phyloP scores from a whole-genome alignment of 2,329 filamentous ascomycete species.

The Alternaria tenuissima region DNA sequence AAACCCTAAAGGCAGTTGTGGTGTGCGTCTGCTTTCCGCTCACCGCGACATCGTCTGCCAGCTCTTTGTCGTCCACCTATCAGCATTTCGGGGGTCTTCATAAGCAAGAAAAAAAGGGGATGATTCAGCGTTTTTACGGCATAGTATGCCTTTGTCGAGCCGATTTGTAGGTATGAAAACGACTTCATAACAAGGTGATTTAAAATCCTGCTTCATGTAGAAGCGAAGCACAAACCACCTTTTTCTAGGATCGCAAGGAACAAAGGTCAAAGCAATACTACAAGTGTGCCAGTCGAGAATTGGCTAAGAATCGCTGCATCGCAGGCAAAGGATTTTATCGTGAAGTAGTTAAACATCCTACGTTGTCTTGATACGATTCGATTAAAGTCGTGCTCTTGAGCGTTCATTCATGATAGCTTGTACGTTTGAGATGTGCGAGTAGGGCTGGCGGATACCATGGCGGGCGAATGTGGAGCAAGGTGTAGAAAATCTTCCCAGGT shows the following conservation, averaged over 20 bases:
- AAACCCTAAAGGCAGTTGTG: accelerated
- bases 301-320: neutral
- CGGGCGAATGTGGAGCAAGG: neutral
- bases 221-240: neutral
- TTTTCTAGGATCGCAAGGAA: neutral
- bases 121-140: neutral
- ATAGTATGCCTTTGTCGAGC: neutral
- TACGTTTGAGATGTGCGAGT: neutral
- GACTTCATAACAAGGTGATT: neutral
- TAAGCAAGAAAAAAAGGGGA: no score
- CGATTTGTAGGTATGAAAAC: neutral
- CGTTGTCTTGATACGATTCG: neutral
- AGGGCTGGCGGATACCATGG: neutral
- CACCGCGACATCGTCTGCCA: accelerated
- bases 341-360: neutral
- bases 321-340: neutral
- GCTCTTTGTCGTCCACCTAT: neutral
- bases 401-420: neutral
- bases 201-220: neutral
- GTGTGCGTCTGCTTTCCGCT: no score
- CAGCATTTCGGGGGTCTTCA: no score
- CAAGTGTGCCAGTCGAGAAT: neutral
- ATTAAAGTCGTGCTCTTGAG: neutral
- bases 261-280: neutral
- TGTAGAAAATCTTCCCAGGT: neutral